Evolutionary conservation across 169 alveolate species (phyloP), one percentile per base, ranked within the genome.

Genomic region (Theileria parva): DNA sequence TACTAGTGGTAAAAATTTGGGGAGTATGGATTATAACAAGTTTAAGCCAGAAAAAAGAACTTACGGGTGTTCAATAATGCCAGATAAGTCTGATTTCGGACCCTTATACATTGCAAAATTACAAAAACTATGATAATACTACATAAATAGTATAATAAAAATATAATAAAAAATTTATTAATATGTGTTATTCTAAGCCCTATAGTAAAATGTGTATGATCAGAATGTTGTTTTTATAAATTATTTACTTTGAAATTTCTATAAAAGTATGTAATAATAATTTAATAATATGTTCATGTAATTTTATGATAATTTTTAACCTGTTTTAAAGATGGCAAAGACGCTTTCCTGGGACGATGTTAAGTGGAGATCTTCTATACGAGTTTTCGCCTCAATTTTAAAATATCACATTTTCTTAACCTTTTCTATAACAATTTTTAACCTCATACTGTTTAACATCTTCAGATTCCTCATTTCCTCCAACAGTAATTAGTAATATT

Each of bases 21-120:
- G 11, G 7, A 11, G 44, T 44, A 9, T 23, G 37, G 59, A 27
- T 55, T 21, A 55, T 21, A 44, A 74, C 66, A 34, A 28, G 73
- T 69, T 69, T 34, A 61, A 70, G 50, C 84, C 70, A 30, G 93
- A 88, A 50, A 88, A 69, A 27, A 85, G 92, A 17, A 88, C 37
- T 28, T 85, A 85, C 67, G 93, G 93, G 6, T 88, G 88, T 77
- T 86, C 90, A 28, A 80, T 88, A 25, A 76, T 88, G 85, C 93
- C 93, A 0, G 93, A 88, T 32, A 57, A 61, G 32, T 70, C 93
- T 1, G 85, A 79, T 39, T 85, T 70, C 67, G 93, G 93, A 12
- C 87, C 90, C 30, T 63, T 85, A 28, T 88, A 85, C 76, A 88
- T 88, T 25, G 85, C 91, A 57, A 88, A 88, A 80, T 79, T 88